These are phyloP conservation scores for Pelargonium citronellum DNA, from an alignment of 441 rosid genomes.

Conservation along the genomic window DNA sequence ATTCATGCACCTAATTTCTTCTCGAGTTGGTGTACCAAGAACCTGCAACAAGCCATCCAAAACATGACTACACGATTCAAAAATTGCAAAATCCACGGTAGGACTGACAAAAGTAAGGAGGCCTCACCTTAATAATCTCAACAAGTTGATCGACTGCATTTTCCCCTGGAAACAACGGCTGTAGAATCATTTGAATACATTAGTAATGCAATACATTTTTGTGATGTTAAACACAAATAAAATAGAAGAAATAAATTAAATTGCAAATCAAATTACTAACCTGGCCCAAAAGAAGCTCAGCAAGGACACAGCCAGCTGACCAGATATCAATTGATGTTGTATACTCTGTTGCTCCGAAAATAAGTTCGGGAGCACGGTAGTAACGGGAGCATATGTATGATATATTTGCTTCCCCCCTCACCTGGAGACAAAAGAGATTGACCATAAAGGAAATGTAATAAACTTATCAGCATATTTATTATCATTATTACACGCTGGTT, in stretches of 20 bases:
- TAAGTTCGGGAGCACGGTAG: constrained; percentile 97
- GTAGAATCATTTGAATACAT: constrained; percentile 14
- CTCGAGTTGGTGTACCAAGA: constrained; percentile 97
- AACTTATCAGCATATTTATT: not conserved
- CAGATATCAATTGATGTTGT: constrained; percentile 96
- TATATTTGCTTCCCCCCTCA: constrained; percentile 87
- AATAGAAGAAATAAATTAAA: constrained; percentile 5
- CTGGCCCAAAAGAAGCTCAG: constrained; percentile 97
- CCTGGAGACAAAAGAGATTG: constrained; percentile 32
- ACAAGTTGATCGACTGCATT: constrained; percentile 97
- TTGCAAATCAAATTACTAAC: constrained; percentile 31
- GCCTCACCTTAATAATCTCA: constrained; percentile 79
- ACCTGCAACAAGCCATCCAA: constrained; percentile 43
- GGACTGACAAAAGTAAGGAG: not conserved
- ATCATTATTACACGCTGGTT: not conserved
- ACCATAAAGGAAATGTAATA: not conserved
- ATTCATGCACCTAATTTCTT: constrained; percentile 98
- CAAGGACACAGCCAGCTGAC: constrained; percentile 99
- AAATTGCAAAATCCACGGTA: constrained; percentile 4
- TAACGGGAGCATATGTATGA: constrained; percentile 93
- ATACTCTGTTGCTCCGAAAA: constrained; percentile 98
- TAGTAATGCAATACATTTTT: not conserved
- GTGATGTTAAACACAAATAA: not conserved
- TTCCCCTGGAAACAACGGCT: constrained; percentile 98
- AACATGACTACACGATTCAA: constrained; percentile 3